Conservation (phyloP, 2,329 filamentous ascomycete species). For the Pseudogymnoascus sp. region DNA sequence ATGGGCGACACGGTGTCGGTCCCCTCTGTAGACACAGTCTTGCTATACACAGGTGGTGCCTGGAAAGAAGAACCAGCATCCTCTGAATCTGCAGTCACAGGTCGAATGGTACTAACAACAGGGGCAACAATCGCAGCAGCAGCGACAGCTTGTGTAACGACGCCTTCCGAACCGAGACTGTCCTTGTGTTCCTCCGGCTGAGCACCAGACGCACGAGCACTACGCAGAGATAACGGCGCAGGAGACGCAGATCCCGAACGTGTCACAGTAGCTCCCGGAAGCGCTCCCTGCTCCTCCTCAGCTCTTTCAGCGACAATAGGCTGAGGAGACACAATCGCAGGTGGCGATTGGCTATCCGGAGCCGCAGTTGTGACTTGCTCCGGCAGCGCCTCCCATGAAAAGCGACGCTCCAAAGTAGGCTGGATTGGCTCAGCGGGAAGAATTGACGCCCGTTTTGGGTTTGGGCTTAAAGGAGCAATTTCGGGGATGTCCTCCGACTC, state of each 20-base stretch:
- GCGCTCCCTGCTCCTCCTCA: background rate
- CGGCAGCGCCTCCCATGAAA: slow-evolving; percentile 37
- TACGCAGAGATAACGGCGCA: background rate
- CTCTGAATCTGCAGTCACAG: background rate
- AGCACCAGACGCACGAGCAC: background rate
- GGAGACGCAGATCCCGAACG: background rate
- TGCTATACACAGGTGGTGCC: background rate
- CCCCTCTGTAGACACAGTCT: background rate
- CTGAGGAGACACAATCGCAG: background rate
- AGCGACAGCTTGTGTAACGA: background rate
- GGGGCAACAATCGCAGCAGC: background rate
- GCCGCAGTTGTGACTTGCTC: slow-evolving; percentile 15
- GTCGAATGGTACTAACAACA: background rate
- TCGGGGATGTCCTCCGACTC: slow-evolving; percentile 9
- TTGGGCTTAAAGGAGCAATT: slow-evolving; percentile 20
- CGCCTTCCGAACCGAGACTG: background rate
- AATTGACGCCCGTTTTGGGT: background rate
- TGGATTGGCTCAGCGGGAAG: slow-evolving; percentile 13
- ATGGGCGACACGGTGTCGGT: background rate
- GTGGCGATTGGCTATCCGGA: background rate
- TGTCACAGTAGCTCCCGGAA: background rate
- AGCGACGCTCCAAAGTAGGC: slow-evolving; percentile 23
- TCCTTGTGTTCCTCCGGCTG: background rate
- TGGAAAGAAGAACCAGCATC: background rate
- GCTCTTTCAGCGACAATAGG: background rate